Evolutionary conservation across 2,329 filamentous ascomycete genomes (phyloP).

Genomic region (Pseudonectria buxi): DNA sequence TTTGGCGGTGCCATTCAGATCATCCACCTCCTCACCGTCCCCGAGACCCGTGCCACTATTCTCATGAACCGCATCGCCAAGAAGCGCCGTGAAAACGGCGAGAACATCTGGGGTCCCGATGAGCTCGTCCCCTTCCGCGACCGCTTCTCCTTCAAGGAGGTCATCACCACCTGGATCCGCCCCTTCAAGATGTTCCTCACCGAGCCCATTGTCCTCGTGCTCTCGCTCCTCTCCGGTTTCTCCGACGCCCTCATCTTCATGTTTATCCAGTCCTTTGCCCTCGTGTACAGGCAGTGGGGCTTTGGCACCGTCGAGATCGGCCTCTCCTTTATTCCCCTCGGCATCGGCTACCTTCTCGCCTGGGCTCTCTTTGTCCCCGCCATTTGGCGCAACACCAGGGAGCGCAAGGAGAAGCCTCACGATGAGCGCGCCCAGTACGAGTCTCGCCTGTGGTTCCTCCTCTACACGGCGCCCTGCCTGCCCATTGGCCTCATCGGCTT

Average conservation of each 20-base stretch:
- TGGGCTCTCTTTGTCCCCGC: conserved; percentile 54
- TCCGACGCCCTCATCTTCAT: conserved; percentile 72
- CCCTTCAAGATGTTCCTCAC: conserved; percentile 68
- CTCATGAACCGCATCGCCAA: conserved; percentile 76
- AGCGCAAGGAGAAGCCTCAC: conserved; percentile 43
- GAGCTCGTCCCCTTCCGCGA: conserved; percentile 58
- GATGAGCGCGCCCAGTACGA: conserved; percentile 61
- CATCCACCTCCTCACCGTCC: conserved; percentile 62
- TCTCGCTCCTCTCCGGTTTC: conserved; percentile 67
- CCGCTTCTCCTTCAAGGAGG: conserved; percentile 52
- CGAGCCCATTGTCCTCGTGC: conserved; percentile 65
- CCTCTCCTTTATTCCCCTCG: conserved; percentile 58
- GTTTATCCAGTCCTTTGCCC: conserved; percentile 63
- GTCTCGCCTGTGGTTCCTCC: conserved; percentile 57
- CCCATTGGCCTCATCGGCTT: conserved; percentile 65
- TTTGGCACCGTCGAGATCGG: conserved; percentile 53
- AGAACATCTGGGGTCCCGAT: conserved; percentile 64
- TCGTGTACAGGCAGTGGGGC: conserved; percentile 62
- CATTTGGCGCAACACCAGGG: conserved; percentile 46
- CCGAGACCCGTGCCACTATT: conserved; percentile 70
- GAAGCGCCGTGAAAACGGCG: conserved; percentile 53
- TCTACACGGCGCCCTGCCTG: conserved; percentile 54
- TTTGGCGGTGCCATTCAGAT: conserved; percentile 64
- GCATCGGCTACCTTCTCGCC: conserved; percentile 58
- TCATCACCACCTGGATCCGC: conserved; percentile 51